These are phyloP conservation scores for Antitrichia curtipendula DNA, from an alignment of 225 moss, liverwort and hornwort species.

Conservation along the genomic window DNA sequence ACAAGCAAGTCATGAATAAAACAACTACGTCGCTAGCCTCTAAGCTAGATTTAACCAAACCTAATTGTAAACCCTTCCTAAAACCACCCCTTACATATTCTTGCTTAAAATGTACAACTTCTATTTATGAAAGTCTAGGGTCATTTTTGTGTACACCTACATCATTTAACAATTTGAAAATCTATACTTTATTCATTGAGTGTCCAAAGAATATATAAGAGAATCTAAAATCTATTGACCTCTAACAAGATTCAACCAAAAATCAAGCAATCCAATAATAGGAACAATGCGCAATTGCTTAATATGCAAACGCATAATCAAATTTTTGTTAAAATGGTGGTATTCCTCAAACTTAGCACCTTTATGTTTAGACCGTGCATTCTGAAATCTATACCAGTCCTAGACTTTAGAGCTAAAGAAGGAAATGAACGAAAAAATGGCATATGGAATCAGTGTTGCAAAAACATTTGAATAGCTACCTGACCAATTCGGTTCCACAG, in stretches of 20 bases:
- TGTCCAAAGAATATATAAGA: not conserved
- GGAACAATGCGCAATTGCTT: not conserved
- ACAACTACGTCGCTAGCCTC: too few species aligned
- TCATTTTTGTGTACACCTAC: not conserved
- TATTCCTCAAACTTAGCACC: too few species aligned
- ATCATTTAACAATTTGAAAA: not conserved
- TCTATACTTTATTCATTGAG: not conserved
- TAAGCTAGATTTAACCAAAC: too few species aligned
- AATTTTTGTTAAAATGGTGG: too few species aligned
- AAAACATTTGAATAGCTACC: not conserved
- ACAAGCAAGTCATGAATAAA: not conserved
- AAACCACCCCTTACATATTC: not conserved
- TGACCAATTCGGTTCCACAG: slow-evolving; percentile 50
- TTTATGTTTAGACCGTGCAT: too few species aligned
- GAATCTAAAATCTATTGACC: not conserved
- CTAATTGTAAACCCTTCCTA: not conserved
- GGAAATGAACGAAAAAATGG: too few species aligned
- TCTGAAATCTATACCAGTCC: too few species aligned
- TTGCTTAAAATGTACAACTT: not conserved
- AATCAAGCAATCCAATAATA: not conserved
- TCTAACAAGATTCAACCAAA: not conserved
- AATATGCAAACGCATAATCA: too few species aligned
- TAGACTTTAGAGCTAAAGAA: too few species aligned
- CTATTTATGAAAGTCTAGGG: not conserved
- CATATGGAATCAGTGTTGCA: not conserved